These are phyloP conservation scores for Dothideomycetes sp. DNA, from an alignment of 2,329 filamentous ascomycete genomes.

Conservation along the genomic window DNA sequence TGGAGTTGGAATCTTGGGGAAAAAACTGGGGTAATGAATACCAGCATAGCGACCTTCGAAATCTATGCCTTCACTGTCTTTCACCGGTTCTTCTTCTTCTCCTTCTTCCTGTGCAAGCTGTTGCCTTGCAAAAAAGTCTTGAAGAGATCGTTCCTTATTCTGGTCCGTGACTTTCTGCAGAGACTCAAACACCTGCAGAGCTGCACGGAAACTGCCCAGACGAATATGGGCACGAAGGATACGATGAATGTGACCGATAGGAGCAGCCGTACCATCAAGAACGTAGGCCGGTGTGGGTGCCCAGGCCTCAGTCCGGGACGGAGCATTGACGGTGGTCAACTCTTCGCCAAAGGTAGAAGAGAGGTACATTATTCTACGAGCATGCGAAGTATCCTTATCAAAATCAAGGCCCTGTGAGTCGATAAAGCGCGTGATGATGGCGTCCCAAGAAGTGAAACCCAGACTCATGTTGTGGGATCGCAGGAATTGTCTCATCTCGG, in stretches of 20 bases:
- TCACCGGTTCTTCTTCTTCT: conserved; percentile 7
- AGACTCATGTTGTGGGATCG: conserved; percentile 30
- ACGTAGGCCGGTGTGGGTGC: conserved; percentile 31
- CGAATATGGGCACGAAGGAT: conserved; percentile 32
- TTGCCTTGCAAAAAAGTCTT: conserved; percentile 31
- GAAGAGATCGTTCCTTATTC: conserved; percentile 35
- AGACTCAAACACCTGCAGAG: conserved; percentile 29
- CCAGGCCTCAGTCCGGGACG: conserved; percentile 13
- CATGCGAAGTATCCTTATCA: conserved; percentile 35
- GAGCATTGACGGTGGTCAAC: conserved; percentile 28
- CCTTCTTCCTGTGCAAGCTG: neutral
- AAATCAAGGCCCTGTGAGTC: conserved; percentile 41
- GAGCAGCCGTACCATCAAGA: conserved; percentile 34
- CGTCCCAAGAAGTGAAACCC: conserved; percentile 35
- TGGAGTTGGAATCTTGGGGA: conserved; percentile 36
- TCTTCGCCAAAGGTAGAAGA: conserved; percentile 34
- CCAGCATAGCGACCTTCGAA: conserved; percentile 25
- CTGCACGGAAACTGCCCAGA: conserved; percentile 30
- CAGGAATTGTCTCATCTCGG: conserved; percentile 30
- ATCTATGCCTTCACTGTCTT: conserved; percentile 4
- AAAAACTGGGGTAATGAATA: conserved; percentile 38
- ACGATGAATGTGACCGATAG: conserved; percentile 35
- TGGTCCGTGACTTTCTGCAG: conserved; percentile 35
- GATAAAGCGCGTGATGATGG: conserved; percentile 41
- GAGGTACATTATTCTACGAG: conserved; percentile 24